A percentile compares a stretch with the other conserved stretches of the same genome.
phyloP scores from a whole-genome alignment of 192 early-diverging fungal species.

The Coemansia sp. region DNA sequence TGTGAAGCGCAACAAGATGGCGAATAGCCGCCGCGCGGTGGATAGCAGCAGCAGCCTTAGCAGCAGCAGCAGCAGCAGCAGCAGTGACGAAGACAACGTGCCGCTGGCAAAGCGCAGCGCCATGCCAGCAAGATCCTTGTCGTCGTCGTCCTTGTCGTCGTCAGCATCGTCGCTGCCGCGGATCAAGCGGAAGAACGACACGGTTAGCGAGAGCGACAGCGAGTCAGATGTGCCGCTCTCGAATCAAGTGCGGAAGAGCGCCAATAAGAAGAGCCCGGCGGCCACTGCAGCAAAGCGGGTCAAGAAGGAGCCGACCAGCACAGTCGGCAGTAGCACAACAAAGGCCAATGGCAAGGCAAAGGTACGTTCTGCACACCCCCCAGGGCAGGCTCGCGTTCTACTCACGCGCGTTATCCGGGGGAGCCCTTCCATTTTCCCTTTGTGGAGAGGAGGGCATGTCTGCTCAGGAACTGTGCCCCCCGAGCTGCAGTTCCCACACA shows the following conservation, averaged over 20 bases:
- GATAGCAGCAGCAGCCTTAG: not conserved
- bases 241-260: constrained; percentile 16
- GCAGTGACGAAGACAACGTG: constrained; percentile 17
- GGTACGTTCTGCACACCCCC: too few relatives aligned
- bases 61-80: constrained; percentile 3
- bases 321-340: not conserved
- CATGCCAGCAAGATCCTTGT: too few relatives aligned
- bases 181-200: constrained; percentile 5
- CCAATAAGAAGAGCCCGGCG: not conserved
- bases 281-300: not conserved
- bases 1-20: constrained; percentile 6
- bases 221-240: constrained; percentile 47
- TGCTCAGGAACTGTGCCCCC: too few relatives aligned
- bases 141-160: too few relatives aligned
- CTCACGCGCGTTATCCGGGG: too few relatives aligned
- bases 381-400: too few relatives aligned
- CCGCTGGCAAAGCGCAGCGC: constrained; percentile 29
- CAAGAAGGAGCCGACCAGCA: constrained; percentile 7
- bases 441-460: too few relatives aligned
- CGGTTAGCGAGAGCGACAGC: constrained; percentile 17
- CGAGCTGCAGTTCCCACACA: too few relatives aligned
- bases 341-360: constrained; percentile 9
- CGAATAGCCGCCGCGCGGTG: not conserved
- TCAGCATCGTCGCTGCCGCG: too few relatives aligned
- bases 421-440: too few relatives aligned